Conservation (phyloP, 495 filamentous ascomycete genomes). For the Lasiosphaeriaceae sp. region DNA sequence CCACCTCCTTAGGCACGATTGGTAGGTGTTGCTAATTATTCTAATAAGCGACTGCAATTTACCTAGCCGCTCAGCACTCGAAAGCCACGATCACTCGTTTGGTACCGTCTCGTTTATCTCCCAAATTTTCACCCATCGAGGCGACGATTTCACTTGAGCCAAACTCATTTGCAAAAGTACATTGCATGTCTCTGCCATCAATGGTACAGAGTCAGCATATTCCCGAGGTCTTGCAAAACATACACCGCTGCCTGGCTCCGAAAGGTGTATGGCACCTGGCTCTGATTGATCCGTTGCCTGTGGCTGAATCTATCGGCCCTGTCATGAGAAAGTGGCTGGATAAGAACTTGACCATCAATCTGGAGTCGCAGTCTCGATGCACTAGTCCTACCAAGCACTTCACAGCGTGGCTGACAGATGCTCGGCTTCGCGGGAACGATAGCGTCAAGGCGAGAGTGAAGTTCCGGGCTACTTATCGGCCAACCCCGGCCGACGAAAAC, state of each 20-base stretch:
- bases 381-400: slow-evolving; percentile 41
- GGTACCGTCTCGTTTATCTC: slow-evolving; percentile 30
- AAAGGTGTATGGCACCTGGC: slow-evolving; percentile 40
- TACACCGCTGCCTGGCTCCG: slow-evolving; percentile 34
- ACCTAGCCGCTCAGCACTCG: slow-evolving; percentile 35
- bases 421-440: slow-evolving; percentile 29
- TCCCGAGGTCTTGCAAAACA: slow-evolving; percentile 32
- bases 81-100: slow-evolving; percentile 30
- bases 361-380: slow-evolving; percentile 43
- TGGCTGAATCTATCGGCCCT: slow-evolving; percentile 39
- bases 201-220: slow-evolving; percentile 36
- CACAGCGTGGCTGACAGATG: slow-evolving; percentile 40
- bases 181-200: slow-evolving; percentile 34
- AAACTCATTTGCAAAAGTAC: slow-evolving; percentile 30
- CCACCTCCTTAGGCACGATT: not conserved
- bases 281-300: slow-evolving; percentile 45
- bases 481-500: not conserved
- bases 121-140: slow-evolving; percentile 34
- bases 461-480: slow-evolving; percentile 33
- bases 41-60: slow-evolving; percentile 36
- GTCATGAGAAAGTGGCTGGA: slow-evolving; percentile 45
- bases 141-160: slow-evolving; percentile 29
- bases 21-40: slow-evolving; percentile 14
- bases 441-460: slow-evolving; percentile 32
- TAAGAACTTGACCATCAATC: slow-evolving; percentile 40